Percentiles rank a stretch among this genome's conserved stretches.
Evolutionary conservation across 345 rosid species (phyloP).

Genomic region (Cardamine resedifolia): DNA sequence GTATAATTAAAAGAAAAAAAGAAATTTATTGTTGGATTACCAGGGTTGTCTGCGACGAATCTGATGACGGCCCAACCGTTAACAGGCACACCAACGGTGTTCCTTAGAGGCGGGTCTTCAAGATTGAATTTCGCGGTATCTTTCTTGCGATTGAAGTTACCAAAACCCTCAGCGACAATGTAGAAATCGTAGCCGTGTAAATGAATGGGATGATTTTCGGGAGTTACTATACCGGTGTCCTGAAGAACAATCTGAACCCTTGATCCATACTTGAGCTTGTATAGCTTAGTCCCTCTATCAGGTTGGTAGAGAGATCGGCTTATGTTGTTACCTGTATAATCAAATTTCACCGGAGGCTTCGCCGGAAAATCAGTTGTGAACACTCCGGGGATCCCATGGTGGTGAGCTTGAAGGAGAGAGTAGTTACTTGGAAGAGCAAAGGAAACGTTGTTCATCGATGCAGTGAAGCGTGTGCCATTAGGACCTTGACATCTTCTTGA

Average conservation of each 20-base stretch:
- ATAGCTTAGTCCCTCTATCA: conserved; percentile 60
- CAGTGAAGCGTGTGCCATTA: conserved; percentile 81
- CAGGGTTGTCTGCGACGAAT: conserved; percentile 96
- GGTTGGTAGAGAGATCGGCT: conserved; percentile 76
- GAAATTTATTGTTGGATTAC: conserved; percentile 35
- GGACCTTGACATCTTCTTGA: conserved; percentile 80
- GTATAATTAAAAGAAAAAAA: too few species aligned
- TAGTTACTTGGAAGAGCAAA: conserved; percentile 67
- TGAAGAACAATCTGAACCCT: conserved; percentile 83
- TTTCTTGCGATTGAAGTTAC: conserved; percentile 71
- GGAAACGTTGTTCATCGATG: conserved; percentile 87
- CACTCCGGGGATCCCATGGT: conserved; percentile 61
- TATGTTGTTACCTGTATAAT: conserved; percentile 86
- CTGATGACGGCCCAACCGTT: conserved; percentile 94
- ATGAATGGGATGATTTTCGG: conserved; percentile 95
- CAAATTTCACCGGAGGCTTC: conserved; percentile 61
- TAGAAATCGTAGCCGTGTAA: conserved; percentile 94
- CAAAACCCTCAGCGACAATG: conserved; percentile 84
- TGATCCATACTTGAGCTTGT: conserved; percentile 71
- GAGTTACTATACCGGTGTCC: conserved; percentile 75
- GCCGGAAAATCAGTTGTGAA: conserved; percentile 87
- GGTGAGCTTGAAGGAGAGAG: conserved; percentile 82
- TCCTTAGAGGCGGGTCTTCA: conserved; percentile 84
- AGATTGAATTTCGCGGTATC: conserved; percentile 74
- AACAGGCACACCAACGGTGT: conserved; percentile 68